Conservation (phyloP, 352 stramenopile genomes). For the Hyaloperonospora arabidopsidis region DNA sequence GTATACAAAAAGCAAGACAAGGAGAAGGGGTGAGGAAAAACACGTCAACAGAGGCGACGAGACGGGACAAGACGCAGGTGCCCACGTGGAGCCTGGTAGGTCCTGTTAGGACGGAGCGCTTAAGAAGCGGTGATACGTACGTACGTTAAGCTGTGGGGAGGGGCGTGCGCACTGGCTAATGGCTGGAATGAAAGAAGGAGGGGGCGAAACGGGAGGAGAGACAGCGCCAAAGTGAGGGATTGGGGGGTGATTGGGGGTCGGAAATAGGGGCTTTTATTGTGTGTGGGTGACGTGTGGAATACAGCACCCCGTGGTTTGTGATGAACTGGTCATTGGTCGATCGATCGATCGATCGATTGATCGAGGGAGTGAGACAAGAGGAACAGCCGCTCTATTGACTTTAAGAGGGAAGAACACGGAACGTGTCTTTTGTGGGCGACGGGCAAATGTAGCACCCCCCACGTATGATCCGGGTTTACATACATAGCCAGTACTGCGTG, state of each 20-base stretch:
- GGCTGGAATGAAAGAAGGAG: conserved; percentile 34
- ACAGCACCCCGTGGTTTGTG: too few species aligned
- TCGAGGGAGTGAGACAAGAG: too few species aligned
- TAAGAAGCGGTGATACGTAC: conserved; percentile 4
- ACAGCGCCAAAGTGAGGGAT: conserved; percentile 17
- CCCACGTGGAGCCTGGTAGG: conserved; percentile 4
- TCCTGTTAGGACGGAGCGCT: conserved; percentile 1
- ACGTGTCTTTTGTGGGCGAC: too few species aligned
- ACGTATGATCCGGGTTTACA: too few species aligned
- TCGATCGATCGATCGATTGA: too few species aligned
- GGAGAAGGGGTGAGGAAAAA: conserved; percentile 12
- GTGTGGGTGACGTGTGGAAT: too few species aligned
- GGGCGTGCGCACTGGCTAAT: conserved; percentile 26
- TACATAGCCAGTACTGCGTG: too few species aligned
- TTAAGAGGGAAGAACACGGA: too few species aligned
- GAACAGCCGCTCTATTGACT: too few species aligned
- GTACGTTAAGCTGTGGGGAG: conserved; percentile 28
- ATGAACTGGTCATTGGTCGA: too few species aligned
- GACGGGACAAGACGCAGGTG: conserved; percentile 10
- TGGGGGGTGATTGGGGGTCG: conserved; percentile 10
- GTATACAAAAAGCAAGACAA: neutral
- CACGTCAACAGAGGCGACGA: conserved; percentile 1
- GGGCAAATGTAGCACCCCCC: too few species aligned
- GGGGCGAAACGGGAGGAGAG: conserved; percentile 26
- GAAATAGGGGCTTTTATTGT: conserved; percentile 9